Conservation (phyloP, 2,329 filamentous ascomycete genomes). For the Beauveria asiatica region DNA sequence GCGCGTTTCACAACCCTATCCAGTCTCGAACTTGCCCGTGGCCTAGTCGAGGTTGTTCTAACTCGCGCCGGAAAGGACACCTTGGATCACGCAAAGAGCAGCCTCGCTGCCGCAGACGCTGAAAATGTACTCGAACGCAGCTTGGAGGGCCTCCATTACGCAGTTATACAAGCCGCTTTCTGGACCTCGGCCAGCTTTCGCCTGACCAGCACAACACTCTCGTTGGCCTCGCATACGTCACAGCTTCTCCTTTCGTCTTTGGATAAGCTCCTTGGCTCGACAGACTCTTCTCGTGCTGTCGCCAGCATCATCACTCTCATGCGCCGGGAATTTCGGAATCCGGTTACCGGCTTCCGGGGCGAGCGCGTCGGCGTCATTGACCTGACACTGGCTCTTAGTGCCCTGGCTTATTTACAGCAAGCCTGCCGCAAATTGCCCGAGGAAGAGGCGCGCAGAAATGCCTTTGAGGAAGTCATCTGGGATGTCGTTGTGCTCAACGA, state of each 20-base stretch:
- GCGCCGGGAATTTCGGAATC: constrained; percentile 55
- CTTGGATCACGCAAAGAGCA: constrained; percentile 33
- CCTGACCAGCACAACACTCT: constrained; percentile 46
- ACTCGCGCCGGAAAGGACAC: constrained; percentile 44
- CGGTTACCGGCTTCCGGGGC: constrained; percentile 48
- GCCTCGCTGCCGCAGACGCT: constrained; percentile 41
- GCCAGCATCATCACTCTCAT: constrained; percentile 58
- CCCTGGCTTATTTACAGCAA: constrained; percentile 53
- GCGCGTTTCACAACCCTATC: constrained; percentile 49
- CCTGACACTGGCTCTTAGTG: constrained; percentile 51
- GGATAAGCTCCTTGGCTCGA: constrained; percentile 58
- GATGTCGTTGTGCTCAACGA: constrained; percentile 56
- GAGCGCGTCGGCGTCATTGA: constrained; percentile 54
- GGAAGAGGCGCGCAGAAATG: constrained; percentile 37
- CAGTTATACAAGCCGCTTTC: constrained; percentile 51
- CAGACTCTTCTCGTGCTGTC: constrained; percentile 60
- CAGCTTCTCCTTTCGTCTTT: constrained; percentile 50
- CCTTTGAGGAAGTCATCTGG: constrained; percentile 53
- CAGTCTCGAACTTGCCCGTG: constrained; percentile 47
- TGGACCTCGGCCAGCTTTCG: constrained; percentile 54
- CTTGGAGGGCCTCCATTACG: constrained; percentile 47
- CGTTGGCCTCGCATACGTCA: constrained; percentile 46
- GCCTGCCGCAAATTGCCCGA: constrained; percentile 44
- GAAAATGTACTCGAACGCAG: constrained; percentile 49
- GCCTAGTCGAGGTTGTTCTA: constrained; percentile 46